Base-by-base conservation (phyloP, 192 early-diverging fungal species). In the Coemansia sp. region DNA sequence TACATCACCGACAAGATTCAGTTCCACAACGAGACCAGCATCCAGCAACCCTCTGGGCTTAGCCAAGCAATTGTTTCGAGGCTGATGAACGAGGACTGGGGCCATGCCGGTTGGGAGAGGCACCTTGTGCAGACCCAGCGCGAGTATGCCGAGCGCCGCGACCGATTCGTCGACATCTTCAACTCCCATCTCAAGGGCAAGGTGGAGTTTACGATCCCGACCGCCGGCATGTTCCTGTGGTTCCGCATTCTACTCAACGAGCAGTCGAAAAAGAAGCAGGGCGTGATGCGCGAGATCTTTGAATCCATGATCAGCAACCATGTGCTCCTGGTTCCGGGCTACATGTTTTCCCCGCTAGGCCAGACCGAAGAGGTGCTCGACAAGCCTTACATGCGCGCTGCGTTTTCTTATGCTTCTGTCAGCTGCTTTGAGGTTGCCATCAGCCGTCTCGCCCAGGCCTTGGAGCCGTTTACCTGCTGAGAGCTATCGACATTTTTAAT, bases 161-260 rank as follows among this genome's bases (percentile, higher is more conserved):
- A 93, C 36, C 50, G 61, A 40, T 94, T 96, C 64, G 68, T 93
- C 10, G 67, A 82, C 25, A 65, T 75, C 50, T 87, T 89, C 14
- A 56, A 84, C 19, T 76, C 84, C 62, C 83, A 89, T 23, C 69
- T 98, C 55, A 71, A 65, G 25, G 86, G 84, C 8, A 61, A 76
- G 44, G 85, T 86, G 8, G 82, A 85, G 20, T 90, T 85, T 69
- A 62, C 72, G 0, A 75, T 85, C 2, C 89, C 89, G 0, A 58
- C 83, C 14, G 84, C 86, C n/a, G 91, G 94, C 31, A 96, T 96
- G 94, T 98, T 98, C 75, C 72, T 95, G 44, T 98, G 96, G 96
- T 72, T 92, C 59, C 78, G 84, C 0, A 57, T 88, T 19, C 58
- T 85, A 50, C 50, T 84, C 31, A 65, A 64, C 36, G 29, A 69